Base-by-base conservation (phyloP, 2,329 filamentous ascomycete genomes). In the Fusarium liriodendri region DNA sequence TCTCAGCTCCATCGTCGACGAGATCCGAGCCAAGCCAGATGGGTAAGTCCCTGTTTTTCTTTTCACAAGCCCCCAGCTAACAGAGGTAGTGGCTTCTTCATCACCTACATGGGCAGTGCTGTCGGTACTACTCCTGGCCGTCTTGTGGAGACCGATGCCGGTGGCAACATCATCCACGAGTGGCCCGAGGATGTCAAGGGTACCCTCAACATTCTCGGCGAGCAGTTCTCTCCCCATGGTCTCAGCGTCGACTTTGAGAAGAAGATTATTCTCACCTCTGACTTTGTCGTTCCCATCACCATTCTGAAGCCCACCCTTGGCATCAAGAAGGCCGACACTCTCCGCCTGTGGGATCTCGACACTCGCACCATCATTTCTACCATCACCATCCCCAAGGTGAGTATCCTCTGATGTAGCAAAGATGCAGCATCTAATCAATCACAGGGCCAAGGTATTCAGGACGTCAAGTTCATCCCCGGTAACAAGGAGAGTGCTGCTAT, bases 391-490 rank as follows among this genome's bases (percentile, higher is more conserved):
- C 89, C 89, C 25, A 77, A 89, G 59, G 87, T 86, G 77, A 74
- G 84, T 74, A 22, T 18, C 4, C n/a, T 6, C 20, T 10, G 5
- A 3, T 7, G 3, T 0, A 8, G 6, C 0, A 8, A 2, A 29
- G 0, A 4, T 2, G 5, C 25, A 11, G 3, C 10, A 5, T 6
- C 63, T 73, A 32, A 75, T 50, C 16, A 3, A 3, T 7, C 16
- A 33, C n/a, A 84, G 82, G 88, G 89, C 38, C 84, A 85, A 45
- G 89, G 89, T 69, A 91, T 91, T 60, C 89, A 91, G 76, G 89
- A 92, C 71, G 87, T 92, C 77, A 92, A 92, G 80, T 91, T 91
- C 81, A 91, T 91, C 70, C 90, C 89, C 1, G 87, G 88, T 10
- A 89, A 91, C 83, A 77, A 82, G 8, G 89, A 91, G 71, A 83